Evolutionary conservation across 306 rosid genomes (phyloP), one percentile per base, ranked within the genome.

Genomic region (Medicago lupulina): DNA sequence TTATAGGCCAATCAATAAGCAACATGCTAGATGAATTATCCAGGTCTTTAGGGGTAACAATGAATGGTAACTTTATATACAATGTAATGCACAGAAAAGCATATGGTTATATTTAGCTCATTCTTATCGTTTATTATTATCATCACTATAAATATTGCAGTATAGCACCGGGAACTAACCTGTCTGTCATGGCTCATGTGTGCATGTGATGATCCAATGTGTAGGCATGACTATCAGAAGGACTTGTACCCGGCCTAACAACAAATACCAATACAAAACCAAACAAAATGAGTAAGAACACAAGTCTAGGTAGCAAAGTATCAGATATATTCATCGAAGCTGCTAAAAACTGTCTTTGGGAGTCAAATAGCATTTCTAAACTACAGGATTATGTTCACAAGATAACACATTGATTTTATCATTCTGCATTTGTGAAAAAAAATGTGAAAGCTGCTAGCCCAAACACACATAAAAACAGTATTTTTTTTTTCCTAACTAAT

Each of bases 211-310:
- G 78, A 82, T 95, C 93, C 74, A 95, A 85, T 63, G 96, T 87
- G 79, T 86, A 95, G 46, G 98, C 97, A 23, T 71, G 88, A 76
- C 90, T 95, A 82, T 95, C 98, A 6, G 98, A 95, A 60, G 98
- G 92, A 88, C 96, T 89, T 47, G 98, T 88, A 74, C 98, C 98
- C 28, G 96, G 97, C 89, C 99, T 95, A 82, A 78, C 41, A 84
- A 87, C 55, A 83, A 77, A 58, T 79, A 76, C 50, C 21, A 64
- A 55, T 34, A 76, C 51, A 78, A 77, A 61, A 53, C 76, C 76
- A 87, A 78, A 76, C 58, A 55, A 39, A 55, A 61, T 68, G 41
- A 71, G 21, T 16, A 61, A 25, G 40, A 82, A 46, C n/a, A 53
- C 38, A 81, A 50, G 14, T 66, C 31, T 57, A 46, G 54, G 58